These are phyloP conservation scores for Eutypa lata DNA, from an alignment of 2,329 filamentous ascomycete species.

Conservation along the genomic window DNA sequence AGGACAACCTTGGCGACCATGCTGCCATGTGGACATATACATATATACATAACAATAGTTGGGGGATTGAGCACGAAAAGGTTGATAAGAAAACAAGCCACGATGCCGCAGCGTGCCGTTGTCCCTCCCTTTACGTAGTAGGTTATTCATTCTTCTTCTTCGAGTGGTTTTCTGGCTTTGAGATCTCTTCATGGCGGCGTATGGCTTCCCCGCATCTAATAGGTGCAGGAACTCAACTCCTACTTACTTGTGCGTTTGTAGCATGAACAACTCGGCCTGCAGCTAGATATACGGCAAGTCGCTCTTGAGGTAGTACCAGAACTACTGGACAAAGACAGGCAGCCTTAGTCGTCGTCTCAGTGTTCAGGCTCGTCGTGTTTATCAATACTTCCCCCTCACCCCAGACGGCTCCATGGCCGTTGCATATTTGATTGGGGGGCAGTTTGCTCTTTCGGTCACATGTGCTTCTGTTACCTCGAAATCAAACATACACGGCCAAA, in stretches of 20 bases:
- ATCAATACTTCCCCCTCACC: not conserved
- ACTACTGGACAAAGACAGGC: not conserved
- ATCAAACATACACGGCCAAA: not conserved
- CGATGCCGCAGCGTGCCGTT: constrained; percentile 24
- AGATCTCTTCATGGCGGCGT: not conserved
- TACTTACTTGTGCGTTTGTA: not conserved
- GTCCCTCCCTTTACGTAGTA: constrained; percentile 12
- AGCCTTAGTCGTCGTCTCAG: not conserved
- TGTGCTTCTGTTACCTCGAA: not conserved
- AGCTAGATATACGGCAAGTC: not conserved
- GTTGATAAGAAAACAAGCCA: constrained; percentile 16
- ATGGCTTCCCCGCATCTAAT: not conserved
- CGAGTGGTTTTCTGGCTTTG: no score
- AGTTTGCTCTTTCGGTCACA: not conserved
- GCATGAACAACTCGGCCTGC: not conserved
- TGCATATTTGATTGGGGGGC: not conserved
- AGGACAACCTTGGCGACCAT: constrained; percentile 4
- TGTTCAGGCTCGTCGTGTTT: not conserved
- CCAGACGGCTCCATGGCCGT: not conserved
- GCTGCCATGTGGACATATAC: constrained; percentile 6
- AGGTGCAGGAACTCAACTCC: not conserved
- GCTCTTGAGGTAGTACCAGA: not conserved
- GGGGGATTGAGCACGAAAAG: not conserved
- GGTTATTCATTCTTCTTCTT: no score
- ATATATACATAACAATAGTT: not conserved